A percentile compares a stretch with the other conserved stretches of the same genome.
Conservation (phyloP, 2,329 filamentous ascomycete species). For the Hansfordia pulvinata region DNA sequence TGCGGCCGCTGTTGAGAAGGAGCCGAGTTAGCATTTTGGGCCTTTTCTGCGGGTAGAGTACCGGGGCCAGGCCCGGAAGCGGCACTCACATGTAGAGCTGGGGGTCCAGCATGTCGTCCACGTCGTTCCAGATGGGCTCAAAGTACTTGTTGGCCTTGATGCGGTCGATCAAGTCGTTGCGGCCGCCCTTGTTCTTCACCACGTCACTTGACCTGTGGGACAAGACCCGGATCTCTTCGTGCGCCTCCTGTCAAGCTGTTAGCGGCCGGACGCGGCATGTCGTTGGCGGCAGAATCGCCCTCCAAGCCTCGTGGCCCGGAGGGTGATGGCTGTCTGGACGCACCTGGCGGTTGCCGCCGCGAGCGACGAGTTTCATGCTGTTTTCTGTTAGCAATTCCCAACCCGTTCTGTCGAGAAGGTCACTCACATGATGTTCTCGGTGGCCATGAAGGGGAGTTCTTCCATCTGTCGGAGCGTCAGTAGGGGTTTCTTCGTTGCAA, state of each 20-base stretch:
- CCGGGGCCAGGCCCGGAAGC: no score
- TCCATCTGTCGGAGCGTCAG: slow-evolving; percentile 3
- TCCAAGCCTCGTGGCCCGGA: no score
- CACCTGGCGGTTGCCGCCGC: slow-evolving; percentile 14
- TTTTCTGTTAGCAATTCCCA: slow-evolving; percentile 6
- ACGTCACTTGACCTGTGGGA: slow-evolving; percentile 58
- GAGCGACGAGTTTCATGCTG: slow-evolving; percentile 15
- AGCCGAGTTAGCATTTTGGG: no score
- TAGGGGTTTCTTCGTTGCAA: slow-evolving; percentile 50
- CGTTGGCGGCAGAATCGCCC: no score
- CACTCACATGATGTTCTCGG: slow-evolving; percentile 7
- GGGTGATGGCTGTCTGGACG: no score
- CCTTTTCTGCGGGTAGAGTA: no score
- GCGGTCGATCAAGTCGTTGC: slow-evolving; percentile 68
- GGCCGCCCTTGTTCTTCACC: slow-evolving; percentile 41
- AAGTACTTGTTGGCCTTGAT: slow-evolving; percentile 64
- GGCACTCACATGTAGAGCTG: slow-evolving; percentile 32
- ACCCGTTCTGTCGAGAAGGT: no score
- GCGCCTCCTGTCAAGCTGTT: no score
- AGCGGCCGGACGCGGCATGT: no score
- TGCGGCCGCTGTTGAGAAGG: slow-evolving; percentile 31
- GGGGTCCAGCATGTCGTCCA: slow-evolving; percentile 52
- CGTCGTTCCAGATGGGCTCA: slow-evolving; percentile 49
- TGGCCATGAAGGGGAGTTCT: slow-evolving; percentile 71
- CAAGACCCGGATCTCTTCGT: slow-evolving; percentile 73